Conservation (phyloP, 2,329 filamentous ascomycete species). For the Pseudopyrenochaeta lycopersici region DNA sequence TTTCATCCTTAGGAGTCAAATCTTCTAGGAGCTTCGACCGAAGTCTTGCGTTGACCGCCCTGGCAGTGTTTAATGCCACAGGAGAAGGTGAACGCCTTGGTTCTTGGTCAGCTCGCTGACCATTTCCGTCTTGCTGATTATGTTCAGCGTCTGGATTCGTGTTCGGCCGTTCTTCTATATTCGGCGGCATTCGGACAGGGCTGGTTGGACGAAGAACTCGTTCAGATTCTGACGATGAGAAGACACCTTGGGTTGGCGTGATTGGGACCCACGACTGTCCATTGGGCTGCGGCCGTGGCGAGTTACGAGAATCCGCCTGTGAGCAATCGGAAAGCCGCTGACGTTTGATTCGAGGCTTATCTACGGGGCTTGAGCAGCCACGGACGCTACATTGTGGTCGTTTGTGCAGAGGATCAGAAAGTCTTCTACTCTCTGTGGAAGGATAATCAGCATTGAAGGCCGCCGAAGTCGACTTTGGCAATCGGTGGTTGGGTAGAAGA, state of each 20-base stretch:
- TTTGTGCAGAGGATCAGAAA: neutral
- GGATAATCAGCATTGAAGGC: neutral
- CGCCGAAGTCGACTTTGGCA: neutral
- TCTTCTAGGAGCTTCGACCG: neutral
- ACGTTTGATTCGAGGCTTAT: neutral
- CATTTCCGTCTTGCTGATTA: neutral
- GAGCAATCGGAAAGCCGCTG: neutral
- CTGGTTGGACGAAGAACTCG: neutral
- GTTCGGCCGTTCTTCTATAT: neutral
- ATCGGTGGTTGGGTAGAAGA: neutral
- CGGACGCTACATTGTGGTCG: neutral
- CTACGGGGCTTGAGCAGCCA: neutral
- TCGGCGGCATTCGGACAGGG: neutral
- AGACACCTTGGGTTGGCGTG: neutral
- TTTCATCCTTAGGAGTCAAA: neutral
- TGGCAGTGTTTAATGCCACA: neutral
- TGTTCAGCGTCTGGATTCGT: neutral
- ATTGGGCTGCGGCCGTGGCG: neutral
- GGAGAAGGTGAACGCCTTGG: neutral
- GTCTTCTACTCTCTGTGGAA: neutral
- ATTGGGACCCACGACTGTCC: neutral
- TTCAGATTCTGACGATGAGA: neutral
- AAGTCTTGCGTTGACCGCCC: constrained; percentile 5
- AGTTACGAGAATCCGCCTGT: neutral
- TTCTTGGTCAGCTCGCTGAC: neutral